Conservation (phyloP, 768 basidiomycete species). For the Pleurotus platypus region DNA sequence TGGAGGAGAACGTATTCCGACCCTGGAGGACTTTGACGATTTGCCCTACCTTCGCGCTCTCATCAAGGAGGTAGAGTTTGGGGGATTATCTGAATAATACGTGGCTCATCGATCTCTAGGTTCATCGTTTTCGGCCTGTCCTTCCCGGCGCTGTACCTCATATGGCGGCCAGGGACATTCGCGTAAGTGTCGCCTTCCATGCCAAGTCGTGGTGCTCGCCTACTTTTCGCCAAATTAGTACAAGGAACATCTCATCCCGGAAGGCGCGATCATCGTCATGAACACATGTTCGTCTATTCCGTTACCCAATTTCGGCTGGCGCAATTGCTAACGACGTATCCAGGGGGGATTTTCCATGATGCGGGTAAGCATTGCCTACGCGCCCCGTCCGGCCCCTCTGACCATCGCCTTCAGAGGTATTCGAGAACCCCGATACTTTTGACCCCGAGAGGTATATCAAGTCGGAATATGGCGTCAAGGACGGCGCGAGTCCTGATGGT, state of each 20-base stretch:
- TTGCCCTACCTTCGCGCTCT: constrained; percentile 24
- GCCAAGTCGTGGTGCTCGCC: background rate
- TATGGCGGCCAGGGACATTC: background rate
- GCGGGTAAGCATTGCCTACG: background rate
- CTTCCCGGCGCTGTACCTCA: constrained; percentile 17
- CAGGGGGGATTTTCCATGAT: constrained; percentile 5
- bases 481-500: constrained; percentile 10
- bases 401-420: background rate
- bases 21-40: constrained; percentile 18
- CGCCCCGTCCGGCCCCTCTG: background rate
- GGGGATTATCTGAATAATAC: too few relatives aligned
- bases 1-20: constrained; percentile 17
- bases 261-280: background rate
- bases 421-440: constrained; percentile 9
- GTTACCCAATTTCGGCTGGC: background rate
- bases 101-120: background rate
- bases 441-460: constrained; percentile 13
- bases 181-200: background rate
- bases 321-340: background rate
- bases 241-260: background rate
- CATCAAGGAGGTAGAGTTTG: constrained; percentile 14
- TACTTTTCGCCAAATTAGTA: background rate
- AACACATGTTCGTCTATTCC: background rate
- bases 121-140: constrained; percentile 13
- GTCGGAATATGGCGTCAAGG: constrained; percentile 13